Conservation (phyloP, 768 basidiomycete genomes). For the Scleroderma bovista region DNA sequence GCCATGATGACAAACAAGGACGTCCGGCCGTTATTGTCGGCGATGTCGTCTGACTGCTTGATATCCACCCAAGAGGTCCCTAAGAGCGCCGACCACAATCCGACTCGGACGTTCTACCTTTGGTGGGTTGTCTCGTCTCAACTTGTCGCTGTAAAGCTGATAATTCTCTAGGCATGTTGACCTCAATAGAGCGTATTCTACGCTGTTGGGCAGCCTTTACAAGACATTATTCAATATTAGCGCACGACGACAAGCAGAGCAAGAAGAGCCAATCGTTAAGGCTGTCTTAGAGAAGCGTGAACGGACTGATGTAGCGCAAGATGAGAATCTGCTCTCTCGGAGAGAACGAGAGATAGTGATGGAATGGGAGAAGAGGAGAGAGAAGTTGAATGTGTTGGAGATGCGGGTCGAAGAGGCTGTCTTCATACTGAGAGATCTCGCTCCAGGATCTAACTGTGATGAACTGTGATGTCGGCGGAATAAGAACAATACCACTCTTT, state of each 20-base stretch:
- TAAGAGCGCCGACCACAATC: slow-evolving; percentile 84
- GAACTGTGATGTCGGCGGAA: slow-evolving; percentile 37
- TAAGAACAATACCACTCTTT: too few relatives aligned
- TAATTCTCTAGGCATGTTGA: slow-evolving; percentile 74
- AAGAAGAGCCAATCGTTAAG: slow-evolving; percentile 56
- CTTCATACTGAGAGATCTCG: slow-evolving; percentile 84
- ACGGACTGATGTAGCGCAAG: slow-evolving; percentile 78
- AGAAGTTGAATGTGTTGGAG: slow-evolving; percentile 75
- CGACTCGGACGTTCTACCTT: slow-evolving; percentile 83
- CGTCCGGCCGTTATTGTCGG: slow-evolving; percentile 73
- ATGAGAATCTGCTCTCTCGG: slow-evolving; percentile 60
- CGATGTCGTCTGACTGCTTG: slow-evolving; percentile 73
- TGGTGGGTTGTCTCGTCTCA: slow-evolving; percentile 48
- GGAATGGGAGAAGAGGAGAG: slow-evolving; percentile 69
- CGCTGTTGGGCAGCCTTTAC: slow-evolving; percentile 73
- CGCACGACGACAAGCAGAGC: slow-evolving; percentile 66
- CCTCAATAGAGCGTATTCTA: slow-evolving; percentile 72
- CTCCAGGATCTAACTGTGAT: slow-evolving; percentile 41
- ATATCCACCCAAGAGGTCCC: slow-evolving; percentile 93
- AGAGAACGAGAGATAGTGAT: slow-evolving; percentile 71
- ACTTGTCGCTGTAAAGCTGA: slow-evolving; percentile 1
- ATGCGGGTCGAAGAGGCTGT: slow-evolving; percentile 84
- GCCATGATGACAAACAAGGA: slow-evolving; percentile 92
- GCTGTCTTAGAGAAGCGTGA: slow-evolving; percentile 78
- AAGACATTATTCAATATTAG: slow-evolving; percentile 88